Conservation (phyloP, 768 basidiomycete genomes). For the Leucosporidium yakuticum region DNA sequence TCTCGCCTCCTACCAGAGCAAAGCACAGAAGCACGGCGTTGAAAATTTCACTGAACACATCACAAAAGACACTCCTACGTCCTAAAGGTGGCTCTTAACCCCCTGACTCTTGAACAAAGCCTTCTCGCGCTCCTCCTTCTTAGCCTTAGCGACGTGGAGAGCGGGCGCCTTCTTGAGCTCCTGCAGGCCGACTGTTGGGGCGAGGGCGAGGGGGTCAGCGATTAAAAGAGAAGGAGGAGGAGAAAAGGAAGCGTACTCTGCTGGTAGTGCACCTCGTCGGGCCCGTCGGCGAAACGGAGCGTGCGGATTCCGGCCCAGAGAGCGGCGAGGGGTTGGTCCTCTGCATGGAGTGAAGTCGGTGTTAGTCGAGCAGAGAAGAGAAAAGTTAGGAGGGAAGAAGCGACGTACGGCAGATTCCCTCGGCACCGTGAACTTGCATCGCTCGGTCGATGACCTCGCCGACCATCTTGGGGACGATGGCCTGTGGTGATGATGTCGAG, state of each 20-base stretch:
- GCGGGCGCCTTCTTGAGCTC: conserved; percentile 72
- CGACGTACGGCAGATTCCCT: conserved; percentile 55
- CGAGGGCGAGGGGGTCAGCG: conserved; percentile 28
- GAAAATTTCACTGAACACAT: background rate
- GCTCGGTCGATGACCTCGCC: conserved; percentile 83
- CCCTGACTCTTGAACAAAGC: conserved; percentile 7
- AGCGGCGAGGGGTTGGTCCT: conserved; percentile 75
- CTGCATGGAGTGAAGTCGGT: conserved; percentile 38
- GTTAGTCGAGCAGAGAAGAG: background rate
- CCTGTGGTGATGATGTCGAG: conserved; percentile 51
- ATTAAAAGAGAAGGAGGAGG: conserved; percentile 29
- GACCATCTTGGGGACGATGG: conserved; percentile 88
- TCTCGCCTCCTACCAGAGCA: too few relatives aligned
- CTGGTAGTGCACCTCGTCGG: conserved; percentile 49
- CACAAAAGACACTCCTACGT: background rate
- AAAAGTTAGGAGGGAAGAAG: background rate
- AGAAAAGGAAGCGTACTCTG: conserved; percentile 41
- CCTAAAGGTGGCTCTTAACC: conserved; percentile 12
- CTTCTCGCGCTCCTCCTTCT: conserved; percentile 10
- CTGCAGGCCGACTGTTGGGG: conserved; percentile 60
- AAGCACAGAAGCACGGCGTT: too few relatives aligned
- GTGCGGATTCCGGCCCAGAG: conserved; percentile 77
- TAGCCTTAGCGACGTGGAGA: conserved; percentile 42
- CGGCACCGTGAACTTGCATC: conserved; percentile 93
- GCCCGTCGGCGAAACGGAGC: conserved; percentile 62